These are phyloP conservation scores for Musa schizocarpa DNA, from an alignment of 176 grass and related monocot genomes.

Conservation along the genomic window DNA sequence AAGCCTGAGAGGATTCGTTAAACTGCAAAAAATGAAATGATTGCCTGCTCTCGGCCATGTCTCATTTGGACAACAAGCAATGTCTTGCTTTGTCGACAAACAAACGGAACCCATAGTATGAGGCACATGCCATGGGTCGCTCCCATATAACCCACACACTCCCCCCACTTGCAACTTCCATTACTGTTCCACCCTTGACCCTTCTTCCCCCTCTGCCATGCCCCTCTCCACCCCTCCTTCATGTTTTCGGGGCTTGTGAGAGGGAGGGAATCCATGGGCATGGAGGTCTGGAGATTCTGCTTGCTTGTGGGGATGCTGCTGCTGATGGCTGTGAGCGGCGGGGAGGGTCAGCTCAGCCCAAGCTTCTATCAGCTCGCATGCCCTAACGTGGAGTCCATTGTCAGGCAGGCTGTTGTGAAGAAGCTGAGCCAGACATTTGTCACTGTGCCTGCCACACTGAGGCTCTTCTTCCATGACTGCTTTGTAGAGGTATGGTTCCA, in stretches of 20 bases:
- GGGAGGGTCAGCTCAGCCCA: constrained; percentile 16
- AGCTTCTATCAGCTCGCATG: constrained; percentile 34
- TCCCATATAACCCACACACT: too few relatives aligned
- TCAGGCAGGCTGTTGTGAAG: constrained; percentile 33
- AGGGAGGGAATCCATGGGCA: not conserved
- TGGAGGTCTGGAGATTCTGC: constrained; percentile 14
- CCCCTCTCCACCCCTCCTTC: too few relatives aligned
- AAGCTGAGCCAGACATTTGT: constrained; percentile 54
- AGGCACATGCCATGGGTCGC: too few relatives aligned
- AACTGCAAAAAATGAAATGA: too few relatives aligned
- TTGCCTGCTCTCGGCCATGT: too few relatives aligned
- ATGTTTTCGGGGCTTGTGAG: not conserved
- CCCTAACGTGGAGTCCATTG: constrained; percentile 29
- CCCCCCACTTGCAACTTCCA: too few relatives aligned
- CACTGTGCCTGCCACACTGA: constrained; percentile 59
- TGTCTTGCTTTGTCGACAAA: too few relatives aligned
- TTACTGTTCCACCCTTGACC: too few relatives aligned
- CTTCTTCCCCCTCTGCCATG: too few relatives aligned
- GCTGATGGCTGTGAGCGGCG: not conserved
- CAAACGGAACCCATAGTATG: too few relatives aligned
- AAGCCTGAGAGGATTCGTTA: too few relatives aligned
- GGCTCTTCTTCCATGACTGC: constrained; percentile 30
- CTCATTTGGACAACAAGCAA: too few relatives aligned
- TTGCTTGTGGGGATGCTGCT: constrained; percentile 3
- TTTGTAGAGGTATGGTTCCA: constrained; percentile 14